Percentiles rank a stretch among this genome's conserved stretches.
Conservation (phyloP, 768 basidiomycete genomes). For the Tricholoma hemisulphureum region DNA sequence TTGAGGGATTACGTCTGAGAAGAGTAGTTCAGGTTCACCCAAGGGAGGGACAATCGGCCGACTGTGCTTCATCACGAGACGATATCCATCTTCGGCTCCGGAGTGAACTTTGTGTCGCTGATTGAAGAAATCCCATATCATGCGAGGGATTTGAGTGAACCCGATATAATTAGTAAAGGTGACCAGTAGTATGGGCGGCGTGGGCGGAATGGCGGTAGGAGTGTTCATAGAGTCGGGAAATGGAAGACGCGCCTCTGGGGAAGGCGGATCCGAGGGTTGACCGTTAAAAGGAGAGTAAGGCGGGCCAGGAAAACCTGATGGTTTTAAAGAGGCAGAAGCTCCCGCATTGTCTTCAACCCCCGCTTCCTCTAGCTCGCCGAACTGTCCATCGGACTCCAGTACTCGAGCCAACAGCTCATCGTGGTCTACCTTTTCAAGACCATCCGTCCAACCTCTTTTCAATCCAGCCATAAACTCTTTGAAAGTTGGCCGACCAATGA, state of each 20-base stretch:
- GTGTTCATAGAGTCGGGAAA: slow-evolving; percentile 35
- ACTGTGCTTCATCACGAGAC: slow-evolving; percentile 59
- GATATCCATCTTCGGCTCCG: slow-evolving; percentile 82
- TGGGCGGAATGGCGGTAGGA: slow-evolving; percentile 58
- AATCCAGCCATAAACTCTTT: slow-evolving; percentile 95
- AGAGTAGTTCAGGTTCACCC: slow-evolving; percentile 16
- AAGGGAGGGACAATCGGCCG: slow-evolving; percentile 55
- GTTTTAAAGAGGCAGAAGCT: slow-evolving; percentile 20
- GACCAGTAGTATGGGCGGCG: slow-evolving; percentile 79
- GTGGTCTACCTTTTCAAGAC: slow-evolving; percentile 61
- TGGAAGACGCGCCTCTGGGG: slow-evolving; percentile 16
- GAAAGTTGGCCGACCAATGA: slow-evolving; percentile 86
- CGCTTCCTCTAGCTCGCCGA: slow-evolving; percentile 60
- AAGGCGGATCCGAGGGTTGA: slow-evolving; percentile 12
- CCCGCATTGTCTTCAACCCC: slow-evolving; percentile 6
- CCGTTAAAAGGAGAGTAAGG: slow-evolving; percentile 33
- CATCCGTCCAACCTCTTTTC: slow-evolving; percentile 78
- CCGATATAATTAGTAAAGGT: slow-evolving; percentile 77
- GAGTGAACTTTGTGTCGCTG: slow-evolving; percentile 74
- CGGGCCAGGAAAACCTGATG: slow-evolving; percentile 23
- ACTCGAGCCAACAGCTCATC: slow-evolving; percentile 70
- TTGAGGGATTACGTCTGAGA: slow-evolving; percentile 23
- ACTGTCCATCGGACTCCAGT: slow-evolving; percentile 70
- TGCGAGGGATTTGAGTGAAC: slow-evolving; percentile 78
- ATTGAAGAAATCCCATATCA: slow-evolving; percentile 94